Evolutionary conservation across 2,329 filamentous ascomycete species (phyloP).

Genomic region (Curvularia verruculosa): DNA sequence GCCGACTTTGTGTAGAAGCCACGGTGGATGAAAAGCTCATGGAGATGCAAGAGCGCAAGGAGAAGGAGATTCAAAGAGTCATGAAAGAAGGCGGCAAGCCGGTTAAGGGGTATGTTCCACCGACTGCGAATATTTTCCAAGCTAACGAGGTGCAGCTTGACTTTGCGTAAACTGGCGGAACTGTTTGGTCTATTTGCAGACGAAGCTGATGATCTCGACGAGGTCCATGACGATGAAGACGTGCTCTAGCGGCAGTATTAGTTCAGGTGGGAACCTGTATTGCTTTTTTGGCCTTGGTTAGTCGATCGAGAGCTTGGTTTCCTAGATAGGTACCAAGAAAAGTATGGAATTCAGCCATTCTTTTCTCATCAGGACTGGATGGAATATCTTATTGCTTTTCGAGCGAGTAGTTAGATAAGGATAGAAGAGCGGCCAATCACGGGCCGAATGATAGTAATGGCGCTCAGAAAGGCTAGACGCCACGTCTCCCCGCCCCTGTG

Average conservation of each 20-base stretch:
- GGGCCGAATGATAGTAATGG: slow-evolving; percentile 8
- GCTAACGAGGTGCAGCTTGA: slow-evolving; percentile 21
- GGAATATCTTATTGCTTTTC: slow-evolving; percentile 1
- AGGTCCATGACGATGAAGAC: slow-evolving; percentile 34
- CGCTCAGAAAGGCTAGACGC: neutral
- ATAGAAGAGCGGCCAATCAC: slow-evolving; percentile 14
- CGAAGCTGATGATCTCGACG: slow-evolving; percentile 32
- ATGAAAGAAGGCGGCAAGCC: slow-evolving; percentile 50
- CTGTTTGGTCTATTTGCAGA: slow-evolving; percentile 53
- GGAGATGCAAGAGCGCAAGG: slow-evolving; percentile 63
- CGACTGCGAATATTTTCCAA: neutral
- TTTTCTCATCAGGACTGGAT: neutral
- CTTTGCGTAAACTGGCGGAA: slow-evolving; percentile 51
- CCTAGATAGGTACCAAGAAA: neutral
- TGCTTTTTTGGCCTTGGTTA: neutral
- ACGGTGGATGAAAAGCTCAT: slow-evolving; percentile 65
- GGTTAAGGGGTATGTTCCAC: slow-evolving; percentile 30
- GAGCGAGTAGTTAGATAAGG: slow-evolving; percentile 15
- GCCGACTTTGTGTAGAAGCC: slow-evolving; percentile 61
- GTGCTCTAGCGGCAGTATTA: slow-evolving; percentile 6
- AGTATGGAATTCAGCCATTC: neutral
- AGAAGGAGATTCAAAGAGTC: slow-evolving; percentile 52
- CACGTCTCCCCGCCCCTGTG: slow-evolving; percentile 16
- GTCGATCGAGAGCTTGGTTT: neutral
- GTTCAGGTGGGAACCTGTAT: neutral